Evolutionary conservation across 129 eudicot genomes (phyloP), one percentile per base, ranked within the genome.

Genomic region (Lactuca saligna): DNA sequence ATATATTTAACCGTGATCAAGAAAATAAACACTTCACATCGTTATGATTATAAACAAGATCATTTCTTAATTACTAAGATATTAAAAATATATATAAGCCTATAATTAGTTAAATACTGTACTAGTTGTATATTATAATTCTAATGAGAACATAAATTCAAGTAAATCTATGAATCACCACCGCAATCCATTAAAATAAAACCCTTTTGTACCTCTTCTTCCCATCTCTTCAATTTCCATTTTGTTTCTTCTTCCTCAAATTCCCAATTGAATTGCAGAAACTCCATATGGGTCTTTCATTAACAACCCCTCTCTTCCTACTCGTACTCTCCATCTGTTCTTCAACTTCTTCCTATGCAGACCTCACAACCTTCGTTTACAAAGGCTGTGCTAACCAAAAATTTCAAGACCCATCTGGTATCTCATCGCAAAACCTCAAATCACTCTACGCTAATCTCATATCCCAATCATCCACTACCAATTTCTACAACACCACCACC

Each of bases 341-440:
- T 2, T 44, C 66, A 57, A 37, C 15, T 7, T 73, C 65, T 38
- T 56, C 29, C 11, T 65, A 59, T n/a, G 66, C 87, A 57, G 63
- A 78, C 74, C 73, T 75, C 17, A 82, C 82, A 29, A 69, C 54
- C 49, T 54, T 88, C 41, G 62, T 91, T 13, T 91, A 65, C 91
- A 91, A 82, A 82, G 97, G 97, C 61, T 91, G 96, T 75, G 94
- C 97, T 0, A 76, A 84, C 72, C 89, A 86, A 31, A 80, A 76
- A 17, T 86, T 91, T 68, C 82, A 66, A 68, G 90, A 91, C 83
- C 88, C 84, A 75, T 33, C 78, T 61, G 84, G 75, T 6, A 54
- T 73, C 61, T 82, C 79, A 75, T 54, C 80, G 0, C 82, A 86
- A 70, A 73, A 71, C 66, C 90, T 91, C 69, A 37, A 71, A 34